Evolutionary conservation across 306 rosid genomes (phyloP).

Genomic region (Lagenaria siceraria): DNA sequence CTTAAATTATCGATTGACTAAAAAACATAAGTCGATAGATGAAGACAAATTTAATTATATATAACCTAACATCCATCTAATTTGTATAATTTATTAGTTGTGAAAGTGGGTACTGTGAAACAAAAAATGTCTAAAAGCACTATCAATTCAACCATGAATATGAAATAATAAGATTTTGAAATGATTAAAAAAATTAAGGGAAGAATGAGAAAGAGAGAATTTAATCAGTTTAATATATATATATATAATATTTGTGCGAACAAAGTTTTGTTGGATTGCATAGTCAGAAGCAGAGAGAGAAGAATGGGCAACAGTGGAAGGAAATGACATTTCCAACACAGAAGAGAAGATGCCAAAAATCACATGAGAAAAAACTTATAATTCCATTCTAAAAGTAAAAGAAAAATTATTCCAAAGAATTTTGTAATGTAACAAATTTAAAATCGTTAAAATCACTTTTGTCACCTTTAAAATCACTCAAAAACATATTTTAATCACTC

Average conservation of each 20-base stretch:
- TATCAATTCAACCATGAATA: neutral
- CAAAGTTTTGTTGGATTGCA: neutral
- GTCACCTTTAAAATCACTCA: too few species aligned
- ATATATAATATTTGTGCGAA: neutral
- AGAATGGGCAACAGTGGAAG: neutral
- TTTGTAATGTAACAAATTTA: too few species aligned
- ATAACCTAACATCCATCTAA: too few species aligned
- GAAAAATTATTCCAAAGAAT: neutral
- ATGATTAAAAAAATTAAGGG: neutral
- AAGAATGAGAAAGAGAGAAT: neutral
- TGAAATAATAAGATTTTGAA: neutral
- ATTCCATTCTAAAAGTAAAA: neutral
- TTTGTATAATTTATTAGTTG: too few species aligned
- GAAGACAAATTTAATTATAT: too few species aligned
- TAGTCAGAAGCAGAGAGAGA: neutral
- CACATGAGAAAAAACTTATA: neutral
- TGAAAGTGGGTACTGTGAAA: too few species aligned
- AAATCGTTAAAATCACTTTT: too few species aligned
- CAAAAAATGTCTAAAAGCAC: neutral
- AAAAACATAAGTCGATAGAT: too few species aligned
- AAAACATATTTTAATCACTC: too few species aligned
- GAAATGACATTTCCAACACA: constrained; percentile 3
- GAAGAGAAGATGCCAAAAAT: neutral
- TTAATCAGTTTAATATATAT: neutral
- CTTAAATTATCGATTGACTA: too few species aligned